A percentile compares a stretch with the other conserved stretches of the same genome.
These are phyloP conservation scores for Suillus lakei DNA, from an alignment of 768 basidiomycete species.

Conservation along the genomic window DNA sequence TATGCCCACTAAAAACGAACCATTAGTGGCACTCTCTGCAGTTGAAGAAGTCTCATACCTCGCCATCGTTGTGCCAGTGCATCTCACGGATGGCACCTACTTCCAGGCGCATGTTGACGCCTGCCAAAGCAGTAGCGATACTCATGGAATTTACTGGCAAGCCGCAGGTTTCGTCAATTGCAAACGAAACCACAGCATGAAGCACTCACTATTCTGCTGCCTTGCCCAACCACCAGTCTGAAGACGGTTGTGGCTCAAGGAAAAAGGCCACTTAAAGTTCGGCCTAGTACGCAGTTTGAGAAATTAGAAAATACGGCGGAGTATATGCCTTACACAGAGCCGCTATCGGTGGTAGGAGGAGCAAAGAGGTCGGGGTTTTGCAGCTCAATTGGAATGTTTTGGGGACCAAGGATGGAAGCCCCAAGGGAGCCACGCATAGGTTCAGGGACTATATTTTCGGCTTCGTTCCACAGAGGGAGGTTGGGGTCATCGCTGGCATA, in stretches of 20 bases:
- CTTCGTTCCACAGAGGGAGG: slow-evolving; percentile 43
- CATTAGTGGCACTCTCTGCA: background rate
- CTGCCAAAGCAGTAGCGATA: slow-evolving; percentile 42
- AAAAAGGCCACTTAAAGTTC: slow-evolving; percentile 70
- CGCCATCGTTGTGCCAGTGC: slow-evolving; percentile 48
- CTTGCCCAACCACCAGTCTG: slow-evolving; percentile 71
- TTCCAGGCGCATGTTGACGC: slow-evolving; percentile 48
- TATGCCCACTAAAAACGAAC: slow-evolving; percentile 50
- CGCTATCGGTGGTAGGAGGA: slow-evolving; percentile 67
- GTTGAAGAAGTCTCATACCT: slow-evolving; percentile 17
- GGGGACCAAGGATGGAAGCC: slow-evolving; percentile 54
- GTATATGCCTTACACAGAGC: slow-evolving; percentile 43
- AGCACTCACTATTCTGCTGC: slow-evolving; percentile 55
- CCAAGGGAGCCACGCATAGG: slow-evolving; percentile 53
- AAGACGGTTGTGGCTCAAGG: slow-evolving; percentile 62
- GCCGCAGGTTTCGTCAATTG: slow-evolving; percentile 24
- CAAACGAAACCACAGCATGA: background rate
- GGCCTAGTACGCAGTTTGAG: slow-evolving; percentile 21
- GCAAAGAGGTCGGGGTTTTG: slow-evolving; percentile 63
- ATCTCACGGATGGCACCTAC: slow-evolving; percentile 49
- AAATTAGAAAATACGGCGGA: background rate
- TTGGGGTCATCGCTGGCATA: slow-evolving; percentile 53
- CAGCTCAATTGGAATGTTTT: slow-evolving; percentile 57
- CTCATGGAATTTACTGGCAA: slow-evolving; percentile 43
- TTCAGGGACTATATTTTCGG: slow-evolving; percentile 35